Conservation (phyloP, 1,284 basidiomycete species). For the Apiotrichum laibachii region DNA sequence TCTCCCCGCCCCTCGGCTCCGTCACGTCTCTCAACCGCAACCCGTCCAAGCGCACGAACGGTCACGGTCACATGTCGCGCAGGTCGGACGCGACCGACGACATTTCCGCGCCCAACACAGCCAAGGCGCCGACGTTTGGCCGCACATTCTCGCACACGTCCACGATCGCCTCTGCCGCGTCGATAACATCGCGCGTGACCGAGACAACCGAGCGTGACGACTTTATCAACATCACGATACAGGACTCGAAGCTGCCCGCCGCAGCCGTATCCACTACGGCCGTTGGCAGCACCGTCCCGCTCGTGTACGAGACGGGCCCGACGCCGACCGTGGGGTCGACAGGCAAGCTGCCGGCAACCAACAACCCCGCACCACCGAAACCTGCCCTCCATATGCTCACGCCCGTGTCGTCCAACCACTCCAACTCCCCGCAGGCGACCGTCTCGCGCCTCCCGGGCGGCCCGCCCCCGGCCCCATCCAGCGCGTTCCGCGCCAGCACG, state of each 20-base stretch:
- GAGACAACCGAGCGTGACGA: conserved; percentile 9
- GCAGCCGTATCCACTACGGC: background rate
- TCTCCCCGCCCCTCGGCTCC: conserved; percentile 5
- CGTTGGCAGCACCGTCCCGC: background rate
- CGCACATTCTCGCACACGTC: conserved; percentile 8
- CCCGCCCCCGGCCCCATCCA: background rate
- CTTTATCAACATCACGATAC: background rate
- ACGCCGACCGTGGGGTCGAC: too few species aligned
- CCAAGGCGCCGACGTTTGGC: conserved; percentile 2
- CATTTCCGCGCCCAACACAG: conserved; percentile 4
- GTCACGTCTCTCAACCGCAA: conserved; percentile 2
- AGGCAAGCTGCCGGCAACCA: too few species aligned
- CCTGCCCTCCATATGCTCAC: too few species aligned
- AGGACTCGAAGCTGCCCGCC: background rate
- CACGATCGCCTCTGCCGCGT: background rate
- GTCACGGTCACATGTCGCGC: conserved; percentile 9
- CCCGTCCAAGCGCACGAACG: conserved; percentile 13
- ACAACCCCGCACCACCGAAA: too few species aligned
- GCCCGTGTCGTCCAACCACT: too few species aligned
- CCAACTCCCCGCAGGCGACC: background rate
- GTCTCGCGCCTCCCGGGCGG: background rate
- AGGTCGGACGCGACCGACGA: conserved; percentile 1
- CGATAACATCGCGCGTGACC: conserved; percentile 1
- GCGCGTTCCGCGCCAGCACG: background rate
- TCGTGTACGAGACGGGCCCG: too few species aligned